These are phyloP conservation scores for Yamadazyma kanchanaburiensis DNA, from an alignment of 1,139 yeast genomes.

Conservation along the genomic window DNA sequence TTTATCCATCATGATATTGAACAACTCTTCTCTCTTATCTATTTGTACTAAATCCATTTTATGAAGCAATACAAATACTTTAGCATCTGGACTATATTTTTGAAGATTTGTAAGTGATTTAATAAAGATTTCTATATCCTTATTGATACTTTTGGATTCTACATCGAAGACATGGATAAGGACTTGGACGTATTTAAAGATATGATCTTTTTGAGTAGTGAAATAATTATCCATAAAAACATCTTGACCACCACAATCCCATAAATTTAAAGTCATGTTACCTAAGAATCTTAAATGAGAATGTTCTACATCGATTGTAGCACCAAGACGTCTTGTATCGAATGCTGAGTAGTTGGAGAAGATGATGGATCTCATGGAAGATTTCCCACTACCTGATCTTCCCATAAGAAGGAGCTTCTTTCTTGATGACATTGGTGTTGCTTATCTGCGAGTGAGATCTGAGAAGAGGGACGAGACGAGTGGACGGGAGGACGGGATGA, in stretches of 20 bases:
- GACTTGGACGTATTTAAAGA: slow-evolving; percentile 96
- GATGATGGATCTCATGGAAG: slow-evolving; percentile 95
- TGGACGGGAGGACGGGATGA: slow-evolving; percentile 45
- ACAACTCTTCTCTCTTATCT: slow-evolving; percentile 81
- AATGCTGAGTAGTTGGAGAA: slow-evolving; percentile 95
- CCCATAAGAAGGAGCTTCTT: slow-evolving; percentile 62
- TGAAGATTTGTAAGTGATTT: slow-evolving; percentile 79
- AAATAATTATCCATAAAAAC: slow-evolving; percentile 94
- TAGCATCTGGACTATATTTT: slow-evolving; percentile 87
- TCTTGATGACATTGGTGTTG: slow-evolving; percentile 43
- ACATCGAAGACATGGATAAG: slow-evolving; percentile 95
- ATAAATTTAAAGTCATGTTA: slow-evolving; percentile 88
- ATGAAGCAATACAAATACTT: slow-evolving; percentile 86
- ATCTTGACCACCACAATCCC: slow-evolving; percentile 99
- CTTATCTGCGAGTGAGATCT: slow-evolving; percentile 69
- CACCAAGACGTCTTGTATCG: slow-evolving; percentile 92
- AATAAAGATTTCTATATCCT: slow-evolving; percentile 89
- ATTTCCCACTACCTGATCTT: slow-evolving; percentile 95
- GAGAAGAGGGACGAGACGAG: slow-evolving; percentile 55
- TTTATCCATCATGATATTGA: slow-evolving; percentile 79
- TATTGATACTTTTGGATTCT: slow-evolving; percentile 85
- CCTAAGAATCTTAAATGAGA: slow-evolving; percentile 90
- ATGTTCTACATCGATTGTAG: slow-evolving; percentile 97
- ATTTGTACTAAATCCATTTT: slow-evolving; percentile 95
- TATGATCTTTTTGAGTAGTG: slow-evolving; percentile 82